Percentiles rank a stretch among this genome's conserved stretches.
Conservation (phyloP, 2,329 filamentous ascomycete species). For the Monascus ruber region DNA sequence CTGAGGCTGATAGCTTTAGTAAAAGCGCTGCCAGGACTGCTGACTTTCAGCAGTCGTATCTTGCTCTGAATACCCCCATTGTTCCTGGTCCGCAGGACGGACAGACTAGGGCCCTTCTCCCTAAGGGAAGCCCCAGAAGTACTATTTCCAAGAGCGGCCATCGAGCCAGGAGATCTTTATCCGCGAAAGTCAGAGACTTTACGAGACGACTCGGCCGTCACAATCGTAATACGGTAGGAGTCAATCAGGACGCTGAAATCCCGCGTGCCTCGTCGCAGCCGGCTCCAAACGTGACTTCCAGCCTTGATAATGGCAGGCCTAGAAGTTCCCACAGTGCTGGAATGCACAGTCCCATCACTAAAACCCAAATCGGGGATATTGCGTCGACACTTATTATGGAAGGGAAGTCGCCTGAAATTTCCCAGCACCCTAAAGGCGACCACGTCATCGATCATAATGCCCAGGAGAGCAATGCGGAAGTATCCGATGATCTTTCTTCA, state of each 20-base stretch:
- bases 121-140: not conserved
- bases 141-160: not conserved
- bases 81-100: not conserved
- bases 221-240: not conserved
- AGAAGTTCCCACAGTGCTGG: not conserved
- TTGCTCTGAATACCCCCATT: not conserved
- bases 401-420: conserved; percentile 5
- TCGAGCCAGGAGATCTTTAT: not conserved
- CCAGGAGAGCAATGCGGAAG: not conserved
- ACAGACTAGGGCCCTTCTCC: not conserved
- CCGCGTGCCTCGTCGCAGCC: not conserved
- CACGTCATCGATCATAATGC: not conserved
- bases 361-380: too few relatives aligned
- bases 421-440: conserved; percentile 1
- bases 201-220: not conserved
- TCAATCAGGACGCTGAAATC: not conserved
- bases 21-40: not conserved
- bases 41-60: not conserved
- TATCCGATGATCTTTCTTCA: conserved; percentile 7
- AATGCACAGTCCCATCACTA: too few relatives aligned
- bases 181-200: not conserved
- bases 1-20: not conserved
- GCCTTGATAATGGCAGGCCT: not conserved
- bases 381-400: not conserved
- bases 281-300: too few relatives aligned